Evolutionary conservation across 139 green algal genomes (phyloP).

Genomic region (Ulvella scutata): DNA sequence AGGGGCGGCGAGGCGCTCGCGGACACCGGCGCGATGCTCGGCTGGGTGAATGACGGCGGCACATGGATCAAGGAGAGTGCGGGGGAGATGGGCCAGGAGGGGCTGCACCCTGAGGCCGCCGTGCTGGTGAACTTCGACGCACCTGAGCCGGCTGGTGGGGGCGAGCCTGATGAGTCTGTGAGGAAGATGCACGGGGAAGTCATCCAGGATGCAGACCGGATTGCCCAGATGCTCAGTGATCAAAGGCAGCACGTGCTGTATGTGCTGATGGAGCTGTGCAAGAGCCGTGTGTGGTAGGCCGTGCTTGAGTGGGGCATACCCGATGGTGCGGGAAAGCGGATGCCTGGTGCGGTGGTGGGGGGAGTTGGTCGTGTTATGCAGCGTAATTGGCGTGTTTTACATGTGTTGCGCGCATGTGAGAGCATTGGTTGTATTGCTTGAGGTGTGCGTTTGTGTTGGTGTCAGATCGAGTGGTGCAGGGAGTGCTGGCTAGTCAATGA

Average conservation of each 20-base stretch:
- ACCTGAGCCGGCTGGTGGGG: background rate
- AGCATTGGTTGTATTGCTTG: too few species aligned
- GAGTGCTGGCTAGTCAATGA: too few species aligned
- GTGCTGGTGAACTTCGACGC: constrained; percentile 1
- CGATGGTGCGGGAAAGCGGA: too few species aligned
- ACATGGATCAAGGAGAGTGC: background rate
- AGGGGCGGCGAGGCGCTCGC: background rate
- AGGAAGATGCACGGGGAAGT: background rate
- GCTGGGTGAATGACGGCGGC: background rate
- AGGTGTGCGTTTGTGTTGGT: too few species aligned
- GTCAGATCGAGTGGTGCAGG: too few species aligned
- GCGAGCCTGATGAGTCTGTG: too few species aligned
- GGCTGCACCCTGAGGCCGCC: background rate
- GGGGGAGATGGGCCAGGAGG: background rate
- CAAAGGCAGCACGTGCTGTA: background rate
- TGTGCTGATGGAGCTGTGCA: constrained; percentile 1
- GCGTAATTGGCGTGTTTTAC: too few species aligned
- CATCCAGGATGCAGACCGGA: background rate
- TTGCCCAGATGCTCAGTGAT: background rate
- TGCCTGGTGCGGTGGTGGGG: too few species aligned
- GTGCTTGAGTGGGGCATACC: too few species aligned
- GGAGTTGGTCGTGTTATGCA: too few species aligned
- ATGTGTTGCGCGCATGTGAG: too few species aligned
- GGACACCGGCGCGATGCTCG: too few species aligned
- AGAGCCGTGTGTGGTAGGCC: background rate